phyloP scores from a whole-genome alignment of 2,329 filamentous ascomycete species.

The Beauveria scarabaeidicola region DNA sequence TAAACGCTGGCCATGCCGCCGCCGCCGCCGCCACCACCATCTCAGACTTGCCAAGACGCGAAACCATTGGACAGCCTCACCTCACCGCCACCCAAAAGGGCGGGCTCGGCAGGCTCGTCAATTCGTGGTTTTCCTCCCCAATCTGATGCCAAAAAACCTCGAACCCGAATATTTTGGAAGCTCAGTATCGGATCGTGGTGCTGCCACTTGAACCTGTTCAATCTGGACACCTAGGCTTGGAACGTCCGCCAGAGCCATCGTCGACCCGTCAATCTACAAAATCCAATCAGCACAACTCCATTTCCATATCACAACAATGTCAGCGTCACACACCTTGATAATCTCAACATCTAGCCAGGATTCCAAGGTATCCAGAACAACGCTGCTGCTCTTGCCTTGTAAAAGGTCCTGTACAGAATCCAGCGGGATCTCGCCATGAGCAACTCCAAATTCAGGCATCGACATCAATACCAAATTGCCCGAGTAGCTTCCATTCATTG shows the following conservation, averaged over 20 bases:
- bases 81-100: neutral
- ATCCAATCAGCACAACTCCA: neutral
- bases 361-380: neutral
- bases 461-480: constrained; percentile 29
- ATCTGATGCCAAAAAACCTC: neutral
- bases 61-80: neutral
- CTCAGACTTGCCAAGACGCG: neutral
- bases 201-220: neutral
- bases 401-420: constrained; percentile 34
- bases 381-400: neutral
- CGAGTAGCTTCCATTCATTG: constrained; percentile 23
- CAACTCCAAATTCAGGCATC: constrained; percentile 24
- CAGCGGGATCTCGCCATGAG: constrained; percentile 30
- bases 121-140: neutral
- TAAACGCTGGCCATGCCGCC: neutral
- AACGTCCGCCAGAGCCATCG: neutral
- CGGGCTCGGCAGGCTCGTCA: neutral
- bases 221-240: neutral
- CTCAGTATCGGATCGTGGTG: constrained; percentile 3
- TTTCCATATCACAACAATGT: neutral
- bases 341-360: constrained; percentile 24
- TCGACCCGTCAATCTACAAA: neutral
- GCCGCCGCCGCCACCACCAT: neutral
- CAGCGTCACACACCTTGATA: constrained; percentile 20
- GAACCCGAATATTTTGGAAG: constrained; percentile 3